These are phyloP conservation scores for Ceratocystis destructans DNA, from an alignment of 2,329 filamentous ascomycete genomes.

Conservation along the genomic window DNA sequence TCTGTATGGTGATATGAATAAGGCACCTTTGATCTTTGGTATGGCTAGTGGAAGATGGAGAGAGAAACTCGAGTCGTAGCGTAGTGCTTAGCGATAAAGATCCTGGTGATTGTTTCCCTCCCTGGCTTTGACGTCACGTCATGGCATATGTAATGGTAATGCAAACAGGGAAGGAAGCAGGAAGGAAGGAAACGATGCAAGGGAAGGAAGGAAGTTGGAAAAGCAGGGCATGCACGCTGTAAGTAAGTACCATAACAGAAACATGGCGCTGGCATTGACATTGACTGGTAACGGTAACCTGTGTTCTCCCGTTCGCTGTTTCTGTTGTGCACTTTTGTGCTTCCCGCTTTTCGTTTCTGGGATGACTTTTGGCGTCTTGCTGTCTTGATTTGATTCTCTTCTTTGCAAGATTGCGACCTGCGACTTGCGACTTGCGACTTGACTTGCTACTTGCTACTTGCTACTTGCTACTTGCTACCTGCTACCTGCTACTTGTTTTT, in stretches of 20 bases:
- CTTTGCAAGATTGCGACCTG: not conserved
- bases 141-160: not conserved
- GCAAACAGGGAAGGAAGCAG: not conserved
- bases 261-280: not conserved
- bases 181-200: not conserved
- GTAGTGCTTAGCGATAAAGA: not conserved
- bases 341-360: not conserved
- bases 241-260: not conserved
- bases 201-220: not conserved
- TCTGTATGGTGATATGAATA: not conserved
- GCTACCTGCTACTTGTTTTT: not conserved
- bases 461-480: not conserved
- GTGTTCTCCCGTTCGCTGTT: not conserved
- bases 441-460: too few species aligned
- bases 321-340: not conserved
- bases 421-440: not conserved
- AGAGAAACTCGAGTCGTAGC: not conserved
- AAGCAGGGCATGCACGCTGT: not conserved
- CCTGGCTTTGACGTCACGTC: not conserved
- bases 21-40: too few species aligned
- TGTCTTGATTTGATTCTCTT: not conserved
- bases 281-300: too few species aligned
- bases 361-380: not conserved
- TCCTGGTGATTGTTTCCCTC: not conserved
- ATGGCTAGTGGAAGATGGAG: not conserved